A percentile compares a stretch with the other conserved stretches of the same genome.
Conservation (phyloP, 352 stramenopile genomes). For the Globisporangium sylvaticum region DNA sequence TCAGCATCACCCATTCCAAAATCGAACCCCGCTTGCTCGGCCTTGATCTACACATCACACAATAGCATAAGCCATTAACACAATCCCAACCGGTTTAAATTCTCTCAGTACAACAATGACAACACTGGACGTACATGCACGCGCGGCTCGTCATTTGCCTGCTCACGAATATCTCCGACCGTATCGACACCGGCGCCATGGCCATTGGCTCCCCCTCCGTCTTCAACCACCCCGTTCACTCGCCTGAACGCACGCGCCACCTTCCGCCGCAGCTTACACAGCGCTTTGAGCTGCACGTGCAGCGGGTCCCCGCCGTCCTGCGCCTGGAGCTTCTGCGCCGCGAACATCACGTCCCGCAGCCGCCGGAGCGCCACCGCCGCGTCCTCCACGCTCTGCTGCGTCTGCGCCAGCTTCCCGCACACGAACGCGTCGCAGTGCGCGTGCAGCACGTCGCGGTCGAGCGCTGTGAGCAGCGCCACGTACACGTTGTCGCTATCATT, state of each 20-base stretch:
- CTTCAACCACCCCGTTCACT: not conserved
- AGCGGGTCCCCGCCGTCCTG: not conserved
- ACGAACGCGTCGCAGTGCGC: not conserved
- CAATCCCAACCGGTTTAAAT: not conserved
- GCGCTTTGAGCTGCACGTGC: not conserved
- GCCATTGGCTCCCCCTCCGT: not conserved
- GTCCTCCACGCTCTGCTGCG: not conserved
- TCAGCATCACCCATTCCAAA: not conserved
- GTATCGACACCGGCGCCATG: not conserved
- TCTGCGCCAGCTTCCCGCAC: not conserved
- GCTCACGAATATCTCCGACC: not conserved
- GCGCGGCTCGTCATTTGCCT: not conserved
- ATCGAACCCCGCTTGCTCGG: not conserved
- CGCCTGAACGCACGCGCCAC: not conserved
- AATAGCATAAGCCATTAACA: not conserved
- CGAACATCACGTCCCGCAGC: constrained; percentile 6
- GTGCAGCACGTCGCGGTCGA: not conserved
- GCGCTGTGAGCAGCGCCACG: constrained; percentile 1
- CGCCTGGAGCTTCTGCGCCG: constrained; percentile 4
- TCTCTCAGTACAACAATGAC: not conserved
- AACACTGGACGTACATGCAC: not conserved
- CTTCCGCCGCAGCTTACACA: not conserved
- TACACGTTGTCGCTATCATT: constrained; percentile 1
- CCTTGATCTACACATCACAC: not conserved
- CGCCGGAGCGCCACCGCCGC: constrained; percentile 1